These are phyloP conservation scores for Suillus subaureus DNA, from an alignment of 768 basidiomycete genomes.

Conservation along the genomic window DNA sequence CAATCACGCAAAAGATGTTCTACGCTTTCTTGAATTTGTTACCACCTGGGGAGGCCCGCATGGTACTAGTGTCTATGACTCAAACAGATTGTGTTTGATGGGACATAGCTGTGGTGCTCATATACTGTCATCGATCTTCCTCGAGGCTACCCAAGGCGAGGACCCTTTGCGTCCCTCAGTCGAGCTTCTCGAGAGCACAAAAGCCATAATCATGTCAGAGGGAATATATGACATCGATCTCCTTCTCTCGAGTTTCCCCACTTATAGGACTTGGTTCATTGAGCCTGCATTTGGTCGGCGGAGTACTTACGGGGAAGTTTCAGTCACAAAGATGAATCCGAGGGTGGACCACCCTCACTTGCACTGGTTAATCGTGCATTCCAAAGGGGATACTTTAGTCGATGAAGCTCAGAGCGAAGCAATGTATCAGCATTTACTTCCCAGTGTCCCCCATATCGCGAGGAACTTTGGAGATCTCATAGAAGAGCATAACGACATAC, in stretches of 20 bases:
- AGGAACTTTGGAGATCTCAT: constrained; percentile 43
- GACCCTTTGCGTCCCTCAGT: constrained; percentile 45
- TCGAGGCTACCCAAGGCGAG: constrained; percentile 45
- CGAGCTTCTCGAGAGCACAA: constrained; percentile 45
- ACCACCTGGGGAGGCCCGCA: constrained; percentile 38
- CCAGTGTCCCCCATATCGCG: constrained; percentile 27
- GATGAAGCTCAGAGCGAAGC: constrained; percentile 60
- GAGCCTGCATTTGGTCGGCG: constrained; percentile 58
- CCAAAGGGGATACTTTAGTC: constrained; percentile 68
- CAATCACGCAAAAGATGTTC: constrained; percentile 65
- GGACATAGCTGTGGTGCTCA: constrained; percentile 87
- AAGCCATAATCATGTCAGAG: constrained; percentile 66
- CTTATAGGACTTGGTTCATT: constrained; percentile 74
- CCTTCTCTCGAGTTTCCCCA: constrained; percentile 64
- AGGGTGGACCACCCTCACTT: constrained; percentile 39
- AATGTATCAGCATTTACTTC: constrained; percentile 58
- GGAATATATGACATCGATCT: constrained; percentile 78
- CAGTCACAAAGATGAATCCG: constrained; percentile 44
- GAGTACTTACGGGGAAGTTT: constrained; percentile 50
- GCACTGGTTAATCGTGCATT: constrained; percentile 77
- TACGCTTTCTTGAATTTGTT: constrained; percentile 63
- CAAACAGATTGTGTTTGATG: constrained; percentile 53
- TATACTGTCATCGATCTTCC: constrained; percentile 72
- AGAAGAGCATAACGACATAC: constrained; percentile 58
- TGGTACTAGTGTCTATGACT: constrained; percentile 37